Conservation (phyloP, 176 grass and related monocot species). For the Themeda triandra region DNA sequence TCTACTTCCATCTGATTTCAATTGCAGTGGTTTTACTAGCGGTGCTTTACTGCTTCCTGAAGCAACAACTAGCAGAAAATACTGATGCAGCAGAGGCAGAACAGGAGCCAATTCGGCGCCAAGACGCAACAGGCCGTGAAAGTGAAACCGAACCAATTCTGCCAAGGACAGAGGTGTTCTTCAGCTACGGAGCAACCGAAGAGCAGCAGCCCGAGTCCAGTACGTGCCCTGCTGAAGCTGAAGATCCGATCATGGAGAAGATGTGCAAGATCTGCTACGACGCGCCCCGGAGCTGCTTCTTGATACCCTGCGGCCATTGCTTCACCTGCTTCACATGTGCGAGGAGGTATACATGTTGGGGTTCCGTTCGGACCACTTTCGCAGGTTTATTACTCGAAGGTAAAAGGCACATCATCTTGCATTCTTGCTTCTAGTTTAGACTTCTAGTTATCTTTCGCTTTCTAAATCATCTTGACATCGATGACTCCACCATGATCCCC, state of each 20-base stretch:
- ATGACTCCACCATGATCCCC: too few relatives aligned
- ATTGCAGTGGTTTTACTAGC: background rate
- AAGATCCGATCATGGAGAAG: background rate
- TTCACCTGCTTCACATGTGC: constrained; percentile 22
- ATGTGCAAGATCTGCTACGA: constrained; percentile 26
- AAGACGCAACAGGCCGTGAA: background rate
- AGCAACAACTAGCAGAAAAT: background rate
- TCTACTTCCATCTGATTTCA: background rate
- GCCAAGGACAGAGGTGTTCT: background rate
- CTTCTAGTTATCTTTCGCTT: too few relatives aligned
- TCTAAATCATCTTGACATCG: too few relatives aligned
- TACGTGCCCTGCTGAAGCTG: background rate
- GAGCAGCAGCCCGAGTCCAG: background rate
- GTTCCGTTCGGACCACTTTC: too few relatives aligned
- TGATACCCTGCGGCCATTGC: constrained; percentile 17
- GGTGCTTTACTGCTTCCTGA: constrained; percentile 1
- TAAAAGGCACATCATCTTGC: background rate
- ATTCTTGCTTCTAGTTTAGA: background rate
- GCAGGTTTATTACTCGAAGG: too few relatives aligned
- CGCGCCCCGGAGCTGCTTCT: constrained; percentile 22
- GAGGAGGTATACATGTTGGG: background rate
- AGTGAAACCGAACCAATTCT: background rate
- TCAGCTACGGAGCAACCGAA: background rate
- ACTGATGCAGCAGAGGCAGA: background rate
- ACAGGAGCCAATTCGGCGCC: background rate